Percentiles rank a stretch among this genome's conserved stretches.
Conservation (phyloP, 345 rosid species). For the Acer yangbiense region DNA sequence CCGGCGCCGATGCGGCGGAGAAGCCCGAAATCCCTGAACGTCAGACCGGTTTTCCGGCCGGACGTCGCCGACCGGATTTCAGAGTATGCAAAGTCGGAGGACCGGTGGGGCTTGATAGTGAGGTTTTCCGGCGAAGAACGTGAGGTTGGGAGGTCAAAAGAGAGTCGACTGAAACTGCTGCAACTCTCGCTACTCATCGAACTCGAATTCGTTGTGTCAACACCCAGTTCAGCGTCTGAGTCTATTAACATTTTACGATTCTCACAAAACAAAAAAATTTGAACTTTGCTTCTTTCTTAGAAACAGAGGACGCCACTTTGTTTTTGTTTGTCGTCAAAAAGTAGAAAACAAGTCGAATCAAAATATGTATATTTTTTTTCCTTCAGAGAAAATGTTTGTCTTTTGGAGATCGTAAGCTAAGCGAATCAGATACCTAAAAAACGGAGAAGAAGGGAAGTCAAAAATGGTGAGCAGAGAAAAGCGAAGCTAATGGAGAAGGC, state of each 20-base stretch:
- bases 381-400: neutral
- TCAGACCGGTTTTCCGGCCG: constrained; percentile 43
- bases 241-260: constrained; percentile 34
- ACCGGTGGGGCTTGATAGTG: constrained; percentile 70
- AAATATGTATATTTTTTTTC: no score
- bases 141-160: constrained; percentile 59
- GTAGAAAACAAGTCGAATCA: neutral
- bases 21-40: constrained; percentile 75
- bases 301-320: neutral
- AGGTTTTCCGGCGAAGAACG: constrained; percentile 41
- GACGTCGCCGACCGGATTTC: constrained; percentile 57
- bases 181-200: constrained; percentile 77
- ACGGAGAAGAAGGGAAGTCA: constrained; percentile 12
- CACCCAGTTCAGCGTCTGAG: constrained; percentile 47
- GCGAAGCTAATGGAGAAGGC: neutral
- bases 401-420: neutral
- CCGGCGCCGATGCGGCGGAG: constrained; percentile 81
- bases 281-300: neutral
- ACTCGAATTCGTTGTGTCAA: constrained; percentile 50
- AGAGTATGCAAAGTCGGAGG: constrained; percentile 82
- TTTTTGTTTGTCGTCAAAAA: constrained; percentile 6
- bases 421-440: constrained; percentile 20
- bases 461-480: neutral
- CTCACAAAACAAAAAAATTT: no score
- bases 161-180: constrained; percentile 71